Evolutionary conservation across 495 filamentous ascomycete species (phyloP).

Genomic region (Penicillium samsonianum): DNA sequence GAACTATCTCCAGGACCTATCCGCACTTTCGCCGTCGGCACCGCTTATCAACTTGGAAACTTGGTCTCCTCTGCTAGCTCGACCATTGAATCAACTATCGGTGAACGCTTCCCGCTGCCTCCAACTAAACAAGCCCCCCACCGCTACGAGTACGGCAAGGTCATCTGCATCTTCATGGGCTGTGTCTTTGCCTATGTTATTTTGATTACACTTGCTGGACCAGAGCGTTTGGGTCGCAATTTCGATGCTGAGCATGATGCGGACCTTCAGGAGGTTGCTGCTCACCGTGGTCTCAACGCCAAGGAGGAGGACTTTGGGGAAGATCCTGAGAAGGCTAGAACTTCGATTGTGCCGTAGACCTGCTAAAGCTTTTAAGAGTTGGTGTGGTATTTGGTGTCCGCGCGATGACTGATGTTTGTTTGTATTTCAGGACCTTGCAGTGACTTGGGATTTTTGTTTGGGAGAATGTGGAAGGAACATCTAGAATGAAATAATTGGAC

Average conservation of each 20-base stretch:
- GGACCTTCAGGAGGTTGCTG: conserved; percentile 56
- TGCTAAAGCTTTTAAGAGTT: neutral
- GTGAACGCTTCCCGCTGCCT: conserved; percentile 75
- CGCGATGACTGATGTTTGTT: neutral
- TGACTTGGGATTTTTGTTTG: neutral
- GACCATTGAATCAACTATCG: conserved; percentile 83
- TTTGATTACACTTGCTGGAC: conserved; percentile 71
- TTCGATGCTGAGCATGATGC: conserved; percentile 68
- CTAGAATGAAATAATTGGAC: neutral
- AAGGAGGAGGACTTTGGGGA: conserved; percentile 9
- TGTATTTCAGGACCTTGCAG: neutral
- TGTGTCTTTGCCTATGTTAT: conserved; percentile 87
- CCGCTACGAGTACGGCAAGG: conserved; percentile 82
- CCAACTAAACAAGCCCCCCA: conserved; percentile 43
- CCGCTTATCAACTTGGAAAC: conserved; percentile 83
- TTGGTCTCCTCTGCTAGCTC: conserved; percentile 75
- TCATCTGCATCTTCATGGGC: conserved; percentile 92
- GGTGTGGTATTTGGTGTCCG: neutral
- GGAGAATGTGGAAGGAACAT: no score
- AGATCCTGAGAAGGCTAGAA: conserved; percentile 25
- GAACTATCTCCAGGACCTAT: conserved; percentile 80
- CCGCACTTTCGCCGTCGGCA: conserved; percentile 82
- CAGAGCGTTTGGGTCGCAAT: conserved; percentile 66
- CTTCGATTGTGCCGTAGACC: neutral
- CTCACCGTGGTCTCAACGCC: conserved; percentile 11